Conservation (phyloP, 2,329 filamentous ascomycete species). For the Bipolaris bicolor region DNA sequence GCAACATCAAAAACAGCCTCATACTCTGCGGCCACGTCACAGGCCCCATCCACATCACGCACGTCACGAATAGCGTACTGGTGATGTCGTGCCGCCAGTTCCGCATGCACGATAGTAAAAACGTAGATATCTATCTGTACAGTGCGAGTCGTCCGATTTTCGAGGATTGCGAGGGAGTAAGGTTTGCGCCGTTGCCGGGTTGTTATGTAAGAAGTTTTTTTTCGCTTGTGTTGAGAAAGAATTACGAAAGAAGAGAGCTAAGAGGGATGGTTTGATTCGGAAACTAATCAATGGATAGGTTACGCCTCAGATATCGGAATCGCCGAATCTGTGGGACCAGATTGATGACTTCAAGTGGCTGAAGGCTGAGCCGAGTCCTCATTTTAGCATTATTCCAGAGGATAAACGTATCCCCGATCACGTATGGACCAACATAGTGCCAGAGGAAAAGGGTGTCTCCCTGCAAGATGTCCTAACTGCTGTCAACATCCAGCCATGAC, state of each 20-base stretch:
- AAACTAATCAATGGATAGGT: constrained; percentile 20
- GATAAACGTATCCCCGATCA: constrained; percentile 64
- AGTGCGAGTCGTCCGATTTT: constrained; percentile 89
- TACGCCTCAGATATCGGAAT: constrained; percentile 24
- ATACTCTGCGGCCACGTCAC: constrained; percentile 78
- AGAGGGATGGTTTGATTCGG: neutral
- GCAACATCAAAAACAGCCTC: constrained; percentile 71
- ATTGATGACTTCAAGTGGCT: constrained; percentile 99
- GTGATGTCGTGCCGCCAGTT: constrained; percentile 80
- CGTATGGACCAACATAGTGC: constrained; percentile 68
- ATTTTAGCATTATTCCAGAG: constrained; percentile 76
- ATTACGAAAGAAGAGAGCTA: neutral
- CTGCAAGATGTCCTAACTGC: constrained; percentile 25
- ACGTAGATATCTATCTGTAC: constrained; percentile 83
- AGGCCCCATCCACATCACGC: constrained; percentile 84
- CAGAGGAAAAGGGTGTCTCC: constrained; percentile 17
- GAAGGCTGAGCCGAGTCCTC: constrained; percentile 81
- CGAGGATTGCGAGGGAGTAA: constrained; percentile 79
- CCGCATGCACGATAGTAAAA: constrained; percentile 83
- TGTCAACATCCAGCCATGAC: constrained; percentile 5
- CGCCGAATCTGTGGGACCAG: constrained; percentile 78
- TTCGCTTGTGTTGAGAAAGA: neutral
- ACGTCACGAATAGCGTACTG: constrained; percentile 73
- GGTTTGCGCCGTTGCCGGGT: constrained; percentile 77
- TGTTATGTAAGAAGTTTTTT: constrained; percentile 72